A percentile compares a stretch with the other conserved stretches of the same genome.
Conservation (phyloP, 1,139 yeast species). For the Yamadazyma atlantica region DNA sequence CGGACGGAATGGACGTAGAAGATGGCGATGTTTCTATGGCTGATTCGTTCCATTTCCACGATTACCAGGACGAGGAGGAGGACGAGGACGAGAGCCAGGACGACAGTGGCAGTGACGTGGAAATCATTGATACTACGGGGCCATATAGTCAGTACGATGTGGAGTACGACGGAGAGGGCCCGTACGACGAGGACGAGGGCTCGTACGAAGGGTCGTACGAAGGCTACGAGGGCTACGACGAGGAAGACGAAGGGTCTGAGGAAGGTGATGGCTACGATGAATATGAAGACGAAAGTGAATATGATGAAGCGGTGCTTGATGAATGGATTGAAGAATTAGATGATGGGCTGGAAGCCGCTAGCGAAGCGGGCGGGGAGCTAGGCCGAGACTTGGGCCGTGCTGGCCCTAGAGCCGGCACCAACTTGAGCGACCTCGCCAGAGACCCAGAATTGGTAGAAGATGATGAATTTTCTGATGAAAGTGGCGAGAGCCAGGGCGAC, state of each 20-base stretch:
- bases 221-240: no score
- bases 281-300: slow-evolving; percentile 31
- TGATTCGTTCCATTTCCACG: slow-evolving; percentile 14
- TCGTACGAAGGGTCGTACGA: slow-evolving; percentile 11
- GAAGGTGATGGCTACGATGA: slow-evolving; percentile 27
- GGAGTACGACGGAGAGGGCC: no score
- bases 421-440: no score
- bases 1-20: slow-evolving; percentile 10
- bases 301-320: slow-evolving; percentile 43
- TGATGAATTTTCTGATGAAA: slow-evolving; percentile 23
- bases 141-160: no score
- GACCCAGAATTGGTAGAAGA: slow-evolving; percentile 26
- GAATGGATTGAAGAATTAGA: slow-evolving; percentile 47
- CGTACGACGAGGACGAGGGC: slow-evolving; percentile 14
- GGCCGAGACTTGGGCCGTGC: no score
- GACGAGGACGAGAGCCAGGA: slow-evolving; percentile 12
- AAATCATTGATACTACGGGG: slow-evolving; percentile 43
- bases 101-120: slow-evolving; percentile 35
- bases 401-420: no score
- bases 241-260: slow-evolving; percentile 23
- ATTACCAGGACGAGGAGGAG: slow-evolving; percentile 15
- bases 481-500: slow-evolving; percentile 22
- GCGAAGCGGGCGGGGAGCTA: slow-evolving; percentile 12
- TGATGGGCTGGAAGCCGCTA: slow-evolving; percentile 20
- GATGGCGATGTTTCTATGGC: slow-evolving; percentile 12